Conservation (phyloP, 352 stramenopile genomes). For the Phytophthora idaei region DNA sequence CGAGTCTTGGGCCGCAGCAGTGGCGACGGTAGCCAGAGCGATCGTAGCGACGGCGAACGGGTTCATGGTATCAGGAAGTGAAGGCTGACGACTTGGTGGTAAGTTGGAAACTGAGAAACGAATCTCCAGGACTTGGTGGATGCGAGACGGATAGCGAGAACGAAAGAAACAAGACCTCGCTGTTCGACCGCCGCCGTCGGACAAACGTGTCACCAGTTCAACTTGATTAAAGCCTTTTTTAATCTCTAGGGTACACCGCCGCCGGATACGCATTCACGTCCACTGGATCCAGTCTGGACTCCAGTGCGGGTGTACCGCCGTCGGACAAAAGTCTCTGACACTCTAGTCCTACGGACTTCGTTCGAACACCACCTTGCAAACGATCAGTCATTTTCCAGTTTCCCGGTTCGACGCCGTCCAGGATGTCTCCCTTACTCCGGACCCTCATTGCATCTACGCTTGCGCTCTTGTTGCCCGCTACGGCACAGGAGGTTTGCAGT, state of each 20-base stretch:
- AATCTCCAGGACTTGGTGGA: slow-evolving; percentile 10
- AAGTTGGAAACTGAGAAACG: slow-evolving; percentile 31
- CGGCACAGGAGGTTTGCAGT: slow-evolving; percentile 39
- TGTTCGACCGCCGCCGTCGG: slow-evolving; percentile 23
- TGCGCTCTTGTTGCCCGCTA: slow-evolving; percentile 15
- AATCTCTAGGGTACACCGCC: neutral
- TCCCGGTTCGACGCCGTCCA: neutral
- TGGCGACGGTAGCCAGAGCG: slow-evolving; percentile 11
- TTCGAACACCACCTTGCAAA: neutral
- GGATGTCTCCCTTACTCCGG: slow-evolving; percentile 2
- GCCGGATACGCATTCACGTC: slow-evolving; percentile 5
- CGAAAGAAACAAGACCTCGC: neutral
- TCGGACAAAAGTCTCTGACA: slow-evolving; percentile 4
- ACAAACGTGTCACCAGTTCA: slow-evolving; percentile 14
- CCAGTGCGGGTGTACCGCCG: neutral
- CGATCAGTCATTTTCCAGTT: slow-evolving; percentile 11
- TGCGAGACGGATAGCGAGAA: neutral
- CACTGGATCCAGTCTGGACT: slow-evolving; percentile 6
- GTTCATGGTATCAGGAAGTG: slow-evolving; percentile 33
- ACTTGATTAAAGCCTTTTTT: slow-evolving; percentile 11
- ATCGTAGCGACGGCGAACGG: slow-evolving; percentile 10
- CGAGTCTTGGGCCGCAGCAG: slow-evolving; percentile 17
- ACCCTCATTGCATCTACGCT: neutral
- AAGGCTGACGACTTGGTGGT: slow-evolving; percentile 4
- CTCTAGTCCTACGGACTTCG: slow-evolving; percentile 8